A percentile compares a stretch with the other conserved stretches of the same genome.
Evolutionary conservation across 371 early-diverging fungal genomes (phyloP).

Genomic region (Dinochytrium kinnereticum): DNA sequence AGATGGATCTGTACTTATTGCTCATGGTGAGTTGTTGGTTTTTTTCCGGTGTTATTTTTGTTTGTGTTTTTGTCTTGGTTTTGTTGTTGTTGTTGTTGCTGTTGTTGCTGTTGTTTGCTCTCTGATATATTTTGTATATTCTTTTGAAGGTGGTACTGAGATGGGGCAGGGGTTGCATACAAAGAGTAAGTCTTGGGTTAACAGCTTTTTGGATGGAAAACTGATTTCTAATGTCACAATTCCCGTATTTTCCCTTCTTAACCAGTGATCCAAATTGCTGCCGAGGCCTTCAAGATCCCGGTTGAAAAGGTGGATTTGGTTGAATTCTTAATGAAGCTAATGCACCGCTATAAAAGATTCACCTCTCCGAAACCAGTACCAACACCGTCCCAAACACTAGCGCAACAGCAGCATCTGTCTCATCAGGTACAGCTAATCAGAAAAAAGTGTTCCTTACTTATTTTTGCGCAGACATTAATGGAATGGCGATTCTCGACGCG

Average conservation of each 20-base stretch:
- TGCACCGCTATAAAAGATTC: conserved; percentile 51
- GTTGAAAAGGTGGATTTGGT: conserved; percentile 40
- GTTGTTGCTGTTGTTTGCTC: no score
- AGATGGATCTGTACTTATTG: conserved; percentile 75
- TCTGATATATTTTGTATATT: no score
- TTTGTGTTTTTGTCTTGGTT: conserved; percentile 15
- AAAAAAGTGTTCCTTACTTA: no score
- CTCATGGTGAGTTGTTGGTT: conserved; percentile 62
- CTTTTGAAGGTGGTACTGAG: conserved; percentile 82
- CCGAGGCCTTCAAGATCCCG: conserved; percentile 69
- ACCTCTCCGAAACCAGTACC: conserved; percentile 75
- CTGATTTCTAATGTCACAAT: conserved; percentile 20
- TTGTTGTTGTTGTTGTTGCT: no score
- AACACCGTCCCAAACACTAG: conserved; percentile 73
- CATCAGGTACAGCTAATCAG: conserved; percentile 57
- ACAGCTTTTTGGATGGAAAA: not conserved
- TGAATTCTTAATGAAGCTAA: not conserved
- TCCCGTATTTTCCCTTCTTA: no score
- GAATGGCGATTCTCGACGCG: conserved; percentile 74
- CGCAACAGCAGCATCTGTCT: conserved; percentile 75
- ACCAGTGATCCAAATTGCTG: conserved; percentile 69
- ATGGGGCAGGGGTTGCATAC: conserved; percentile 87
- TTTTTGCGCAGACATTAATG: conserved; percentile 65
- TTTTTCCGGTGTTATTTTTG: not conserved
- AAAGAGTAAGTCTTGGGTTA: conserved; percentile 52